Percentiles rank a stretch among this genome's conserved stretches.
These are phyloP conservation scores for Microcyclospora tardicrescens DNA, from an alignment of 2,329 filamentous ascomycete genomes.

Conservation along the genomic window DNA sequence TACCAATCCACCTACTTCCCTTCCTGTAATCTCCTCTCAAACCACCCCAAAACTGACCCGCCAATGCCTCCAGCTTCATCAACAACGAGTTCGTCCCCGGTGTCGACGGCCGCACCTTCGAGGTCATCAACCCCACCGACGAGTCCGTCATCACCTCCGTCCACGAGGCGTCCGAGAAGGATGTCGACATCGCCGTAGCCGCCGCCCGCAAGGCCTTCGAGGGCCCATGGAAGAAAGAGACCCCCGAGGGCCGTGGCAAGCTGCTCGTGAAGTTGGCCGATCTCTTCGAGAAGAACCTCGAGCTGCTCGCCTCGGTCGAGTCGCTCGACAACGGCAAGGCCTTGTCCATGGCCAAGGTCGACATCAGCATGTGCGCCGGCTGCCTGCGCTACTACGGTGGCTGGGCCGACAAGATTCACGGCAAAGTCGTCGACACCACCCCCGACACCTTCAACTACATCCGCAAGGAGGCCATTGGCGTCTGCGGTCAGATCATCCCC, in stretches of 20 bases:
- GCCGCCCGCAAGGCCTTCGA: conserved; percentile 81
- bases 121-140: conserved; percentile 77
- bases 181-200: conserved; percentile 64
- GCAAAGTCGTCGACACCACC: conserved; percentile 71
- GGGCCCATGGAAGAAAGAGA: conserved; percentile 52
- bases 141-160: conserved; percentile 78
- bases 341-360: conserved; percentile 60
- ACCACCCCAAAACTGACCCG: not conserved
- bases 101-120: conserved; percentile 79
- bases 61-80: conserved; percentile 53
- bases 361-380: conserved; percentile 54
- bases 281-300: conserved; percentile 62
- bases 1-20: not conserved
- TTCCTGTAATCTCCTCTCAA: not conserved
- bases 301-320: conserved; percentile 69
- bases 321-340: conserved; percentile 82
- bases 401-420: conserved; percentile 84
- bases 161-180: conserved; percentile 77
- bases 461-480: conserved; percentile 54
- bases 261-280: conserved; percentile 66
- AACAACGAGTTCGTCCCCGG: conserved; percentile 82
- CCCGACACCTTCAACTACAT: conserved; percentile 77
- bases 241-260: conserved; percentile 58
- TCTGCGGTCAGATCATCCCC: conserved; percentile 73
- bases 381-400: conserved; percentile 78